Evolutionary conservation across 768 basidiomycete genomes (phyloP), one percentile per base, ranked within the genome.

Genomic region (Lentinula raphanica): DNA sequence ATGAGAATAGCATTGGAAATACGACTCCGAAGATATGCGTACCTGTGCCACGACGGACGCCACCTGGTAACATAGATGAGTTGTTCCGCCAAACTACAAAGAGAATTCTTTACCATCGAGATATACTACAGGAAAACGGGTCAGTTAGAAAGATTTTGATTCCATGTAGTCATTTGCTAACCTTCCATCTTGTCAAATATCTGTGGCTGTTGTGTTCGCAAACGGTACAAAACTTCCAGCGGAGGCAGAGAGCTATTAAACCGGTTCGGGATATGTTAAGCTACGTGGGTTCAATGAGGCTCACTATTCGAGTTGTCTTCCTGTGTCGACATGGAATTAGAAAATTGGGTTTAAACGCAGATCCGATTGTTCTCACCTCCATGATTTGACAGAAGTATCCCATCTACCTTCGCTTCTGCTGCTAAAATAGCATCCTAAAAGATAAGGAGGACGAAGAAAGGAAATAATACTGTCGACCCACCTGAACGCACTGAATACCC

Each of bases 301-400:
- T 32, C 67, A 90, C 88, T 83, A 91, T 56, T 94, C 91, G 54
- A 94, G 72, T 69, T 94, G 91, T 19, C 93, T 81, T 39, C 88
- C 88, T 86, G 27, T 45, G 36, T 56, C 61, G 3, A 9, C 23
- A 17, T 21, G n/a, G 9, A 19, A 12, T 35, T 40, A 25, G n/a
- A 12, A 32, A 42, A 28, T 65, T 49, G 32, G 29, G 53, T 19
- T 45, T 35, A 40, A 56, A 31, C 56, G 27, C 4, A 49, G 46
- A 12, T 36, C 32, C 36, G 17, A 73, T 73, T 64, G 9, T 3
- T 23, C 51, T 25, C 65, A 80, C 92, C 95, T 59, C 95, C 95
- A 64, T 98, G 95, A 64, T 98, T 98, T 0, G 89, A 92, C 9
- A 98, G 72, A 56, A 95, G 77, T 61, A 98, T 92, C 5, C 90